Conservation (phyloP, 2,329 filamentous ascomycete genomes). For the Trichoderma sp. region DNA sequence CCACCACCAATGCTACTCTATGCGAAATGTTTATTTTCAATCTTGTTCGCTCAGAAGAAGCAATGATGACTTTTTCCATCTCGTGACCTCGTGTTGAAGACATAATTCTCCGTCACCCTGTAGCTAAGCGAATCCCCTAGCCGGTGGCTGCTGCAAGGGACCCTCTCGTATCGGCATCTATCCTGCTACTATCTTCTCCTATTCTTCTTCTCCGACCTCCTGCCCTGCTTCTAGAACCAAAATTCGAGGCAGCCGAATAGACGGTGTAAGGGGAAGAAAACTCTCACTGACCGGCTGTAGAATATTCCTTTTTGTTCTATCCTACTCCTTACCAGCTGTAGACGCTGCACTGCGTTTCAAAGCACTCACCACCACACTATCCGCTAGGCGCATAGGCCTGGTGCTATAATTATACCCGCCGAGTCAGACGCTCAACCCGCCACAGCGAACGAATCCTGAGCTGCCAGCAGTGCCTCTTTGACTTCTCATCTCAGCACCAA, state of each 20-base stretch:
- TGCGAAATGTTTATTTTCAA: background rate
- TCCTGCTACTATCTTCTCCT: background rate
- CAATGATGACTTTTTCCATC: background rate
- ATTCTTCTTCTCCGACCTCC: background rate
- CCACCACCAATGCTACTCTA: too few relatives aligned
- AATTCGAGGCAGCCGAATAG: background rate
- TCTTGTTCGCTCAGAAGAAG: background rate
- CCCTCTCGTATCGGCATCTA: background rate
- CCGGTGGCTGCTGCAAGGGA: background rate
- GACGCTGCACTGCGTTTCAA: background rate
- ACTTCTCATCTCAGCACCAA: slow-evolving; percentile 13
- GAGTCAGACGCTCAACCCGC: background rate
- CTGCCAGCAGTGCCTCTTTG: background rate
- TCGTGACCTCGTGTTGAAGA: background rate
- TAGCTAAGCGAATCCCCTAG: background rate
- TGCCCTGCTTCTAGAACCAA: background rate
- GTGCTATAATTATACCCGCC: background rate
- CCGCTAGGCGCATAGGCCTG: background rate
- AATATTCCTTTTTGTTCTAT: background rate
- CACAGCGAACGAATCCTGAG: background rate
- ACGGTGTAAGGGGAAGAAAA: background rate
- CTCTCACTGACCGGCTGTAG: background rate
- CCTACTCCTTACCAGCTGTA: background rate
- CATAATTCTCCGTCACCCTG: background rate
- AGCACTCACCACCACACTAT: background rate